phyloP scores from a whole-genome alignment of 192 early-diverging fungal genomes.

The Coemansia sp. region DNA sequence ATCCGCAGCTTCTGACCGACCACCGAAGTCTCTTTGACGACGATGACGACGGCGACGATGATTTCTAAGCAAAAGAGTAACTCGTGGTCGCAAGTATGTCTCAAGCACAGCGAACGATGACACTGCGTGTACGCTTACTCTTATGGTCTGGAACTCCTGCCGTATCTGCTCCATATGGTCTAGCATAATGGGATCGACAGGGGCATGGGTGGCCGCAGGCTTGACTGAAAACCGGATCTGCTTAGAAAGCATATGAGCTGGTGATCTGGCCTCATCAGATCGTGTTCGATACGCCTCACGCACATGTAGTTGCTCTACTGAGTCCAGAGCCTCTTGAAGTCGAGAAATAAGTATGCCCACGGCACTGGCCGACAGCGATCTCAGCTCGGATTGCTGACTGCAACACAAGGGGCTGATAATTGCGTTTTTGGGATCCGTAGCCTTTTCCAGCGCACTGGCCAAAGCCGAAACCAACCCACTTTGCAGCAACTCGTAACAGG shows the following conservation, averaged over 20 bases:
- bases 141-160: slow-evolving; percentile 41
- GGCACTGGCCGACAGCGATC: slow-evolving; percentile 18
- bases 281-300: slow-evolving; percentile 57
- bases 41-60: not conserved
- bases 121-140: slow-evolving; percentile 83
- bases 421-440: too few relatives aligned
- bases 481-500: slow-evolving; percentile 75
- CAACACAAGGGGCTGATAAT: too few relatives aligned
- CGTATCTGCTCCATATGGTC: slow-evolving; percentile 19
- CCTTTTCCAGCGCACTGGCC: not conserved
- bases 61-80: slow-evolving; percentile 37
- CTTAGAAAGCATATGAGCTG: slow-evolving; percentile 68
- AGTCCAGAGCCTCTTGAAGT: slow-evolving; percentile 70
- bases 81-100: slow-evolving; percentile 69
- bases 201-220: slow-evolving; percentile 43
- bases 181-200: slow-evolving; percentile 20
- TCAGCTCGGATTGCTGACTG: not conserved
- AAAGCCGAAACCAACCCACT: slow-evolving; percentile 67
- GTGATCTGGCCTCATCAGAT: slow-evolving; percentile 38
- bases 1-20: not conserved
- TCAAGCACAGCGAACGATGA: slow-evolving; percentile 78
- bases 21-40: not conserved
- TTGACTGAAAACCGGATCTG: slow-evolving; percentile 69
- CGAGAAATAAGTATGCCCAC: slow-evolving; percentile 59
- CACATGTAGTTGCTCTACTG: slow-evolving; percentile 61